Conservation (phyloP, 139 green algal species). For the Chlamydomonas asymmetrica region DNA sequence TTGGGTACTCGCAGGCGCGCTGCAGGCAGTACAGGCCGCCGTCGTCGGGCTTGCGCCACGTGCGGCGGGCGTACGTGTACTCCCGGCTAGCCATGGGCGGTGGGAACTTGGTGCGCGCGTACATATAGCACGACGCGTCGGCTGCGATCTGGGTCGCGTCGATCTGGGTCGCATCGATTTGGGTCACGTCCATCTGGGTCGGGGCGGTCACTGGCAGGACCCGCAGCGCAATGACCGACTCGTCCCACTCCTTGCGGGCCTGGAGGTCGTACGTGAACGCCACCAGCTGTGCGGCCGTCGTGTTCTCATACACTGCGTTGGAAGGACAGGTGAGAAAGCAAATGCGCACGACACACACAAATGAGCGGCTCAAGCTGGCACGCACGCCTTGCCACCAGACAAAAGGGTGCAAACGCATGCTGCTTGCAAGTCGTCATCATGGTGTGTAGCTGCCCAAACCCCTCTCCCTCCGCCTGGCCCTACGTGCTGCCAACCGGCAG, state of each 20-base stretch:
- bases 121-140: slow-evolving; percentile 47
- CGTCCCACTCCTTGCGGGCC: slow-evolving; percentile 55
- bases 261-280: slow-evolving; percentile 66
- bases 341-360: background rate
- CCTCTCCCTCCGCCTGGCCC: background rate
- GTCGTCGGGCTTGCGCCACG: slow-evolving; percentile 54
- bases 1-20: slow-evolving; percentile 21
- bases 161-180: no score
- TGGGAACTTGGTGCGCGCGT: slow-evolving; percentile 63
- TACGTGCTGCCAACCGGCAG: background rate
- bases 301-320: slow-evolving; percentile 45
- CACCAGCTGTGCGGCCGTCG: slow-evolving; percentile 49
- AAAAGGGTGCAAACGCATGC: background rate
- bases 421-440: slow-evolving; percentile 27
- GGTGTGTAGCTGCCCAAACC: slow-evolving; percentile 6
- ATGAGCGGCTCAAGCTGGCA: no score
- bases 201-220: no score
- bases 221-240: slow-evolving; percentile 15
- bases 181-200: no score
- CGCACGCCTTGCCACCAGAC: no score
- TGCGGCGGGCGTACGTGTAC: slow-evolving; percentile 72
- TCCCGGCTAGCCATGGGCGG: slow-evolving; percentile 62
- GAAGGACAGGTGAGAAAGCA: background rate
- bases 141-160: no score
- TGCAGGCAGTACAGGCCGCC: slow-evolving; percentile 30